Percentiles rank a stretch among this genome's conserved stretches.
Conservation (phyloP, 192 early-diverging fungal species). For the Coemansia aciculifera region DNA sequence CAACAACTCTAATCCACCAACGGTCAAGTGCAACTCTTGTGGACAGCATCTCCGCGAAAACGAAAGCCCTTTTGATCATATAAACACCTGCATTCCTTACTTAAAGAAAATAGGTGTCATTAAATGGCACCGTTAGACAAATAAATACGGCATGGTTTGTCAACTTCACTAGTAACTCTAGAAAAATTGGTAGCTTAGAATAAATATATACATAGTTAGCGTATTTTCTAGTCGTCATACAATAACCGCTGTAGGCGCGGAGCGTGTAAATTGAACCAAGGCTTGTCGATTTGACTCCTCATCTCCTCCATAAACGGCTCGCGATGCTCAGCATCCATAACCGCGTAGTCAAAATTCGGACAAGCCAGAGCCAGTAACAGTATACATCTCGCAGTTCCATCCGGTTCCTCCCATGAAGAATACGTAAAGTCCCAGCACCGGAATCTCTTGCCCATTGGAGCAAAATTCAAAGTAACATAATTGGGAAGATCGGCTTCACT, state of each 20-base stretch:
- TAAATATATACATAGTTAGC: too few relatives aligned
- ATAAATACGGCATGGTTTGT: too few relatives aligned
- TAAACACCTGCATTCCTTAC: too few relatives aligned
- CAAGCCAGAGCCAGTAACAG: neutral
- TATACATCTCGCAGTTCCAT: neutral
- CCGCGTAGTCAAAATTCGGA: neutral
- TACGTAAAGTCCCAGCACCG: neutral
- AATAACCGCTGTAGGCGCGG: neutral
- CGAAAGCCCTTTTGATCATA: too few relatives aligned
- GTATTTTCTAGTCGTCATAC: neutral
- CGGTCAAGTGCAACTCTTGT: too few relatives aligned
- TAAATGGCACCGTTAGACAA: too few relatives aligned
- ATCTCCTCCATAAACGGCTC: neutral
- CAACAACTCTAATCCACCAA: too few relatives aligned
- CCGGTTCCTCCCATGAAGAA: too few relatives aligned
- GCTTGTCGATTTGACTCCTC: neutral
- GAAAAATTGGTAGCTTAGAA: too few relatives aligned
- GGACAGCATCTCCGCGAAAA: too few relatives aligned
- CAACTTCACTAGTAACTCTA: too few relatives aligned
- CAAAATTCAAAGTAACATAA: neutral
- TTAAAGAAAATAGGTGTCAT: too few relatives aligned
- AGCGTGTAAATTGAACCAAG: neutral
- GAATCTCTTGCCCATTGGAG: neutral
- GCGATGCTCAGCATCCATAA: neutral
- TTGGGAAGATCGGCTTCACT: neutral